These are phyloP conservation scores for Schoenoplectus tabernaemontani DNA, from an alignment of 202 grass and related monocot species.

Conservation along the genomic window DNA sequence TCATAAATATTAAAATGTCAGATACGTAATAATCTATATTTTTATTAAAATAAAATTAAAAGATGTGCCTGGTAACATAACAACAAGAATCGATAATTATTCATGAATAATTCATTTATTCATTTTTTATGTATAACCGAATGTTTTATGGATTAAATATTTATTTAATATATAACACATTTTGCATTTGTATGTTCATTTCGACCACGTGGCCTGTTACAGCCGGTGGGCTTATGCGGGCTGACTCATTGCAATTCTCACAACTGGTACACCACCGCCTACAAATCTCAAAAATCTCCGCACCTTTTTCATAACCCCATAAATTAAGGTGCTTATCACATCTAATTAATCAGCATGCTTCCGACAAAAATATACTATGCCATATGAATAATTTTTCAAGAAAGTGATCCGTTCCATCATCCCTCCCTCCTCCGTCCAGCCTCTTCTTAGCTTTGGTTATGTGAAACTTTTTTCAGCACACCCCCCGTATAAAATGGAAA, in stretches of 20 bases:
- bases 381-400: constrained; percentile 6
- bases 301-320: constrained; percentile 13
- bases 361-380: constrained; percentile 8
- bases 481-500: background rate
- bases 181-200: background rate
- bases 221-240: constrained; percentile 10
- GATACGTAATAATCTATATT: background rate
- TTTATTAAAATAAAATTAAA: background rate
- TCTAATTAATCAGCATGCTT: constrained; percentile 4
- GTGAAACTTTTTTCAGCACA: background rate
- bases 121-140: too few relatives aligned
- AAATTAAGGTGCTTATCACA: constrained; percentile 18
- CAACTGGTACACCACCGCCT: background rate
- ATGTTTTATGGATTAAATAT: too few relatives aligned
- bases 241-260: constrained; percentile 12
- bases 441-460: background rate
- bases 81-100: too few relatives aligned
- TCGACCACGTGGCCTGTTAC: constrained; percentile 18
- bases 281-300: constrained; percentile 11
- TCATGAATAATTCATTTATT: too few relatives aligned
- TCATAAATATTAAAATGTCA: background rate
- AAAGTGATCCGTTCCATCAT: background rate
- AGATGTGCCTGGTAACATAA: background rate
- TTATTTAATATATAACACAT: too few relatives aligned
- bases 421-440: background rate